Evolutionary conservation across 2,329 filamentous ascomycete genomes (phyloP).

Genomic region (Colletotrichum karsti): DNA sequence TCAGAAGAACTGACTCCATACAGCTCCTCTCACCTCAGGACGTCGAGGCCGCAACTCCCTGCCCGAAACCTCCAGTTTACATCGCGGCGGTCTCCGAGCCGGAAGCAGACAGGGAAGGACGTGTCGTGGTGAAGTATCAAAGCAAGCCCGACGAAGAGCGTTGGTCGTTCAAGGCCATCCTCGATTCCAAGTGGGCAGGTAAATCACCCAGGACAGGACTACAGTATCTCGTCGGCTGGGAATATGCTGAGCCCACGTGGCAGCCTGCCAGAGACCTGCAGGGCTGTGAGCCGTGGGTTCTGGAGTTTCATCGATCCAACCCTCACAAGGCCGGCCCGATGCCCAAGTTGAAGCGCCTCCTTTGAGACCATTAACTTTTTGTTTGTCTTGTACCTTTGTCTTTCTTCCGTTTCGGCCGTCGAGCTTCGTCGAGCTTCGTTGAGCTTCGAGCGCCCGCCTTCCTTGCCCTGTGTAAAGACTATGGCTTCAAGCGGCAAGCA

Average conservation of each 20-base stretch:
- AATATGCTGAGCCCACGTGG: slow-evolving; percentile 23
- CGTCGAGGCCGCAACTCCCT: not conserved
- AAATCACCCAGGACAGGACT: slow-evolving; percentile 10
- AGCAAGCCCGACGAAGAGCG: slow-evolving; percentile 19
- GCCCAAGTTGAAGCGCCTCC: not conserved
- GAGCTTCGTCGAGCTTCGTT: no score
- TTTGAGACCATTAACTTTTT: not conserved
- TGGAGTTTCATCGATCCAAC: slow-evolving; percentile 5
- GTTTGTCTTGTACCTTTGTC: no score
- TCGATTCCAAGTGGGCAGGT: slow-evolving; percentile 15
- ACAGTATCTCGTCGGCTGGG: slow-evolving; percentile 20
- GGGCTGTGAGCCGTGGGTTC: slow-evolving; percentile 20
- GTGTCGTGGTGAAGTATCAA: slow-evolving; percentile 9
- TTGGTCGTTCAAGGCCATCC: slow-evolving; percentile 14
- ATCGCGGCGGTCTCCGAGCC: slow-evolving; percentile 9
- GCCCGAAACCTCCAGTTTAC: not conserved
- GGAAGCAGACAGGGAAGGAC: slow-evolving; percentile 14
- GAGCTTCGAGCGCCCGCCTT: no score
- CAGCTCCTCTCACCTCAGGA: not conserved
- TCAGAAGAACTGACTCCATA: slow-evolving; percentile 4
- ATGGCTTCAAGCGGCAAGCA: no score
- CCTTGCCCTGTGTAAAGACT: no score
- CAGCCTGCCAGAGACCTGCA: slow-evolving; percentile 20
- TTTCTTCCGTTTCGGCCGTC: no score
- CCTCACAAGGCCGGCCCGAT: slow-evolving; percentile 5